phyloP scores from a whole-genome alignment of 2,329 filamentous ascomycete genomes.

The Aphanocladium album region DNA sequence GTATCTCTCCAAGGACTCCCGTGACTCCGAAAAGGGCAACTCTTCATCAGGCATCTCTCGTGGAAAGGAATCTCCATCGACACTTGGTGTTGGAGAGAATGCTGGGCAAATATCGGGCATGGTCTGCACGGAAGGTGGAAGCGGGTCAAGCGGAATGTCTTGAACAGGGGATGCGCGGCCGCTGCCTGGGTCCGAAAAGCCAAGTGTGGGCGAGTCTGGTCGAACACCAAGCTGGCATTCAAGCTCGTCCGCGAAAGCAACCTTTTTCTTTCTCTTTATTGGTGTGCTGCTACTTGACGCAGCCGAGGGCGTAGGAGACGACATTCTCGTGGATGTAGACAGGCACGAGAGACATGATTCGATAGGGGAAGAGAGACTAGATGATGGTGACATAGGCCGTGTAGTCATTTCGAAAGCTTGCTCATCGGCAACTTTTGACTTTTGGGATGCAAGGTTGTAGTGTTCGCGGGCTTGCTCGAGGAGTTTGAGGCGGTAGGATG shows the following conservation, averaged over 20 bases:
- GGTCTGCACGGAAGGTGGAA: conserved; percentile 2
- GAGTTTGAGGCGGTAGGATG: conserved; percentile 41
- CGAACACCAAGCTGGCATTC: conserved; percentile 45
- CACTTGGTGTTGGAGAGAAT: conserved; percentile 3
- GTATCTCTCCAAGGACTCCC: conserved; percentile 44
- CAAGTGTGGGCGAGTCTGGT: conserved; percentile 56
- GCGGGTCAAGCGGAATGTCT: conserved; percentile 8
- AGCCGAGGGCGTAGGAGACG: conserved; percentile 44
- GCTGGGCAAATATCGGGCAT: conserved; percentile 5
- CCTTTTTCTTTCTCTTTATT: conserved; percentile 34
- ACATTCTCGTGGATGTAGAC: conserved; percentile 37
- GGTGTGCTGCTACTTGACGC: conserved; percentile 29
- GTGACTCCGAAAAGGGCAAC: conserved; percentile 31
- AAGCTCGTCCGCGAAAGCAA: conserved; percentile 31
- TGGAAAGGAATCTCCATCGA: background rate
- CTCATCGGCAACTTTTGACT: conserved; percentile 38
- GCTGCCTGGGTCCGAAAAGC: conserved; percentile 40
- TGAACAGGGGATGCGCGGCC: conserved; percentile 6
- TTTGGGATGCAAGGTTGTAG: conserved; percentile 43
- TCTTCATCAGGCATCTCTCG: conserved; percentile 1
- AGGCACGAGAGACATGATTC: conserved; percentile 42
- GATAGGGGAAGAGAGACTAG: conserved; percentile 42
- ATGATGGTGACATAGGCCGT: conserved; percentile 33
- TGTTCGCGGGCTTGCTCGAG: conserved; percentile 48
- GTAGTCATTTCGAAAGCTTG: conserved; percentile 38